A percentile compares a stretch with the other conserved stretches of the same genome.
phyloP scores from a whole-genome alignment of 1,284 basidiomycete species.

The Chondrostereum purpureum region DNA sequence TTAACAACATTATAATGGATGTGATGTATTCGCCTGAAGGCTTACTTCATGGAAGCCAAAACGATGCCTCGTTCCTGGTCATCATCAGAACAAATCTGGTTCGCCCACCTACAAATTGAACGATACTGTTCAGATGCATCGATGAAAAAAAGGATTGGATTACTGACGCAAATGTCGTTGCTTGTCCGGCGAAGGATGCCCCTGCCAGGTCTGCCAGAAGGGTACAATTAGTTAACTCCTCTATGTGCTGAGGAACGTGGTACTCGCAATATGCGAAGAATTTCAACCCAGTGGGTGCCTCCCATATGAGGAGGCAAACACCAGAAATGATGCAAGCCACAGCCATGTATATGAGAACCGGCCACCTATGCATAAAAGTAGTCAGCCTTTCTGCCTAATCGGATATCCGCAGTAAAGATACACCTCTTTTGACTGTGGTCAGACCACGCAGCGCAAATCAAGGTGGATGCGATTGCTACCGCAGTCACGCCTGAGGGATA shows the following conservation, averaged over 20 bases:
- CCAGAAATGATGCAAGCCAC: conserved; percentile 44
- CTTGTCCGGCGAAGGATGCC: conserved; percentile 61
- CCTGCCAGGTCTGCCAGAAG: conserved; percentile 44
- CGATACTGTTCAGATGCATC: background rate
- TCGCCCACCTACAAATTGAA: conserved; percentile 53
- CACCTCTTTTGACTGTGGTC: conserved; percentile 44
- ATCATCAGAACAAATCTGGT: conserved; percentile 64
- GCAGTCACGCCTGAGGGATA: conserved; percentile 64
- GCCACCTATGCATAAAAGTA: conserved; percentile 33
- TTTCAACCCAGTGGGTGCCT: conserved; percentile 47
- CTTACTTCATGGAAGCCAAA: conserved; percentile 64
- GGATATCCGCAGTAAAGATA: background rate
- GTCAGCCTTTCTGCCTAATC: background rate
- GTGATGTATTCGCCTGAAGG: conserved; percentile 8
- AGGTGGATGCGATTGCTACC: conserved; percentile 56
- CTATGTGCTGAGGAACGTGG: conserved; percentile 1
- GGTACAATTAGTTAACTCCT: background rate
- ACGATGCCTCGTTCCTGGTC: conserved; percentile 61
- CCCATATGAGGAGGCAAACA: conserved; percentile 54
- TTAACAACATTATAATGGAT: background rate
- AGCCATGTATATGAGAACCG: conserved; percentile 61
- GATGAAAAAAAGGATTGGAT: conserved; percentile 1
- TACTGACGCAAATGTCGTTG: conserved; percentile 62
- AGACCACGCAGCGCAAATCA: conserved; percentile 58
- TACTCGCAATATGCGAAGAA: conserved; percentile 63